A percentile compares a stretch with the other conserved stretches of the same genome.
Evolutionary conservation across 176 grass and related monocot species (phyloP).

Genomic region (Panicum miliaceum): DNA sequence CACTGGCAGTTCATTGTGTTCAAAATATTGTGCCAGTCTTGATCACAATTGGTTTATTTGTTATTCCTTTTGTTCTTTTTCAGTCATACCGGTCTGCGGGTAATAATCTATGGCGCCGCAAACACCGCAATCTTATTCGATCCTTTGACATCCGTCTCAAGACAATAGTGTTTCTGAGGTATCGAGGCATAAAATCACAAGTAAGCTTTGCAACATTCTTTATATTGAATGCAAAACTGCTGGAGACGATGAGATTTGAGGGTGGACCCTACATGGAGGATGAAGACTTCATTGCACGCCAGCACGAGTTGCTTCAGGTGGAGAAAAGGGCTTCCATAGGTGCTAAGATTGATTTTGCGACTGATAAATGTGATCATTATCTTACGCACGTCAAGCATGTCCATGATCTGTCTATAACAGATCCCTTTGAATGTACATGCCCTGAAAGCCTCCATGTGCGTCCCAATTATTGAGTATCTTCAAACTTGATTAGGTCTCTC

Average conservation of each 20-base stretch:
- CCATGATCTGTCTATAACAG: neutral
- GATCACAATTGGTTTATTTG: neutral
- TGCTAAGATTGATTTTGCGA: neutral
- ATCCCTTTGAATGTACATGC: slow-evolving; percentile 25
- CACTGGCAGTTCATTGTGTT: neutral
- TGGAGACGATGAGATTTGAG: slow-evolving; percentile 16
- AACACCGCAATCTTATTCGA: neutral
- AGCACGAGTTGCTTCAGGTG: neutral
- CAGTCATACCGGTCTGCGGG: neutral
- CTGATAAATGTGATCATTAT: neutral
- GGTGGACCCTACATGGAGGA: neutral
- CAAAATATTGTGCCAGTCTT: neutral
- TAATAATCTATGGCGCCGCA: neutral
- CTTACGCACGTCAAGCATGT: neutral
- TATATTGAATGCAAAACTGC: slow-evolving; percentile 16
- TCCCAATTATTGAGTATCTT: neutral
- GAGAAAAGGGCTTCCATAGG: slow-evolving; percentile 15
- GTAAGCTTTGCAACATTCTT: slow-evolving; percentile 5
- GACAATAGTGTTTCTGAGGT: neutral
- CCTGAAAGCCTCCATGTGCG: neutral
- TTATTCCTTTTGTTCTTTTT: neutral
- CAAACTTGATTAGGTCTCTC: neutral
- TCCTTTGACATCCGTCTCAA: slow-evolving; percentile 22
- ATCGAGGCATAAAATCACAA: neutral
- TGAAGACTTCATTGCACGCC: neutral